Conservation (phyloP, 345 rosid genomes). For the Ailanthus altissimus region DNA sequence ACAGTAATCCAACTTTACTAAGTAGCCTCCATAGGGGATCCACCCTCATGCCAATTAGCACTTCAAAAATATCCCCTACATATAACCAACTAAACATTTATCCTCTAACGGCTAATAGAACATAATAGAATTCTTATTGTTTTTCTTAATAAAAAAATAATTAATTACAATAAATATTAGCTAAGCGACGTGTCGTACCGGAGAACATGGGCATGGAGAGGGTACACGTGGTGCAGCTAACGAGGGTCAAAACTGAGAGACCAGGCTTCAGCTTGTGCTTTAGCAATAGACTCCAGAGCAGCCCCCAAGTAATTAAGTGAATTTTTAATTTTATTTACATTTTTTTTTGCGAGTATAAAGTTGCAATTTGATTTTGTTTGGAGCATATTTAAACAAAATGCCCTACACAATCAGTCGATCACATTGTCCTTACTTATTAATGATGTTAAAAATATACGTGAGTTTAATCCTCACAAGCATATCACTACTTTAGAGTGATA, state of each 20-base stretch:
- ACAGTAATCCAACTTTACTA: constrained; percentile 67
- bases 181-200: constrained; percentile 40
- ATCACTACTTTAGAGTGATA: too few relatives aligned
- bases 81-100: constrained; percentile 6
- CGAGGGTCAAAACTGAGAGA: constrained; percentile 50
- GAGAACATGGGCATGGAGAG: constrained; percentile 92
- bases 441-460: too few relatives aligned
- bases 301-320: constrained; percentile 57
- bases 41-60: constrained; percentile 67
- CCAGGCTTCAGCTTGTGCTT: constrained; percentile 62
- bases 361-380: too few relatives aligned
- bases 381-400: too few relatives aligned
- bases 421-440: too few relatives aligned
- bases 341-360: too few relatives aligned
- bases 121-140: neutral
- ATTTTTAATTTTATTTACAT: too few relatives aligned
- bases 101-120: neutral
- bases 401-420: too few relatives aligned
- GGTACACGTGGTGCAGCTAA: constrained; percentile 76
- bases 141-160: too few relatives aligned
- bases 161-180: neutral
- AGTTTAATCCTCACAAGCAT: too few relatives aligned
- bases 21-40: constrained; percentile 82
- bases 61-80: constrained; percentile 83
- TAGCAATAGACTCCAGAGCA: constrained; percentile 59